These are phyloP conservation scores for Trichosporon coremiiforme DNA, from an alignment of 1,284 basidiomycete genomes.

Conservation along the genomic window DNA sequence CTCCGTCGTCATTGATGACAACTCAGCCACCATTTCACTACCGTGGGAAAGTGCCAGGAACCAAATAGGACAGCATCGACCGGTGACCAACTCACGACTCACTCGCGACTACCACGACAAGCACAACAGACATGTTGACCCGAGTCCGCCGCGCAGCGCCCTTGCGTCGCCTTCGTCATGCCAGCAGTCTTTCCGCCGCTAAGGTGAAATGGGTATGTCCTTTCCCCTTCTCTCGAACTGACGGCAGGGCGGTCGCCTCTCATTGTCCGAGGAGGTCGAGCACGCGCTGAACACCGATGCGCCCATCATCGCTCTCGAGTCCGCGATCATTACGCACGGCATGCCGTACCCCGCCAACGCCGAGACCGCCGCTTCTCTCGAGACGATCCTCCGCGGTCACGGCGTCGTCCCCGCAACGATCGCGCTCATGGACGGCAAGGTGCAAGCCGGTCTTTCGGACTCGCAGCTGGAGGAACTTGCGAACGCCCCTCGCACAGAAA, in stretches of 20 bases:
- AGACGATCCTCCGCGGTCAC: constrained; percentile 5
- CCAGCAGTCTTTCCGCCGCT: not conserved
- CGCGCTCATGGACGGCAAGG: constrained; percentile 76
- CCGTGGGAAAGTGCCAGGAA: constrained; percentile 8
- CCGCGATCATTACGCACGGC: constrained; percentile 90
- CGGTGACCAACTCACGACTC: not conserved
- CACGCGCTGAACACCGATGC: constrained; percentile 65
- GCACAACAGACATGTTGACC: not conserved
- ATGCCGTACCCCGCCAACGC: constrained; percentile 79
- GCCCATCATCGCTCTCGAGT: constrained; percentile 63
- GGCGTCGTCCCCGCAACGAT: constrained; percentile 56
- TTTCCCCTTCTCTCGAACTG: not conserved
- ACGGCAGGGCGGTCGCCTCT: constrained; percentile 40
- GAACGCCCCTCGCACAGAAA: constrained; percentile 49
- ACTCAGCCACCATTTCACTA: not conserved
- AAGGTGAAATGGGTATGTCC: constrained; percentile 6
- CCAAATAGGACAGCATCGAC: constrained; percentile 5
- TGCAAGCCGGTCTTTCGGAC: constrained; percentile 78
- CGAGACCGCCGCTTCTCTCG: constrained; percentile 71
- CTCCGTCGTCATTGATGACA: not conserved
- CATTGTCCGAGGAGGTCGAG: constrained; percentile 65
- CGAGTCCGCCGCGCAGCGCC: not conserved
- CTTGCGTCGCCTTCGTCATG: not conserved
- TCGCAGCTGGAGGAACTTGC: constrained; percentile 70
- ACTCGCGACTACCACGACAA: not conserved